Conservation (phyloP, 352 stramenopile genomes). For the Globisporangium sylvaticum region DNA sequence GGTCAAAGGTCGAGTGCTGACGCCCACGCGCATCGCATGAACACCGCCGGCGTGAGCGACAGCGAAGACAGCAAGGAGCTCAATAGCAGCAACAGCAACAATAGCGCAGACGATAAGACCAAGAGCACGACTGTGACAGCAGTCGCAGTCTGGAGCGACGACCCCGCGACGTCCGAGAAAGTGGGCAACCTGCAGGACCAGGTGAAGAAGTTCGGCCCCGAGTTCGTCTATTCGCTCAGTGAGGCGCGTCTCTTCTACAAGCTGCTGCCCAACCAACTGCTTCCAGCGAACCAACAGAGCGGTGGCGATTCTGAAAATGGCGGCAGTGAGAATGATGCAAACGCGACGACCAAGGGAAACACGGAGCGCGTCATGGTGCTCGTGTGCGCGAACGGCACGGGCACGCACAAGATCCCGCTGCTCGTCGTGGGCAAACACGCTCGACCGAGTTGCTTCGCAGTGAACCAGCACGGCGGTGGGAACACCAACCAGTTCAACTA, state of each 20-base stretch:
- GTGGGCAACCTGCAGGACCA: constrained; percentile 12
- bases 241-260: constrained; percentile 54
- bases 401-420: constrained; percentile 52
- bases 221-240: constrained; percentile 52
- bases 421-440: constrained; percentile 45
- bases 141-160: constrained; percentile 5
- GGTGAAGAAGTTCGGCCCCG: constrained; percentile 27
- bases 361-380: constrained; percentile 40
- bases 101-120: not conserved
- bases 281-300: constrained; percentile 2
- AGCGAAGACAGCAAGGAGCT: not conserved
- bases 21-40: not conserved
- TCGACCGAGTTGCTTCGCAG: constrained; percentile 23
- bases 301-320: constrained; percentile 1
- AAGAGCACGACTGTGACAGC: not conserved
- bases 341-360: constrained; percentile 19
- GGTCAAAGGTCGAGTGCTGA: not conserved
- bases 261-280: constrained; percentile 27
- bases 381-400: constrained; percentile 44
- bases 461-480: constrained; percentile 10
- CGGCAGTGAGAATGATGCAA: not conserved
- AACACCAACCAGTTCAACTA: not conserved
- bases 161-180: constrained; percentile 9
- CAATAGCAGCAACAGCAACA: not conserved
- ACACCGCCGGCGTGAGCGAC: not conserved